phyloP scores from a whole-genome alignment of 352 stramenopile genomes.

The Globisporangium sylvaticum region DNA sequence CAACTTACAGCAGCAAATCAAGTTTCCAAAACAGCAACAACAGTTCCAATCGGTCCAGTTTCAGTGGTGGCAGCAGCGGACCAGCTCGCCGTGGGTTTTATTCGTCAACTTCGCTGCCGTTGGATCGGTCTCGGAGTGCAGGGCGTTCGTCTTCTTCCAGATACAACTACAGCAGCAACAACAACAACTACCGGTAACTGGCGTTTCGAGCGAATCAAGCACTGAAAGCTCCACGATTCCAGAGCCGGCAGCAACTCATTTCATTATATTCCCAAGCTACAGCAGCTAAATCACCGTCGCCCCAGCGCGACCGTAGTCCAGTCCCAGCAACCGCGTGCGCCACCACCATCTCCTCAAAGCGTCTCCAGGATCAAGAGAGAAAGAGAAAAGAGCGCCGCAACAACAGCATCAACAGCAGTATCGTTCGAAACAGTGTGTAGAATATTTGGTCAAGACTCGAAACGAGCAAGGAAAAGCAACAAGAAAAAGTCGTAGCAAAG shows the following conservation, averaged over 20 bases:
- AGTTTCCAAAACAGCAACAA: slow-evolving; percentile 33
- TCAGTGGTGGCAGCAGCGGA: slow-evolving; percentile 9
- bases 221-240: not conserved
- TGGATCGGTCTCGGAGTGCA: slow-evolving; percentile 50
- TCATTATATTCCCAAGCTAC: slow-evolving; percentile 10
- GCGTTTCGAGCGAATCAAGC: not conserved
- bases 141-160: slow-evolving; percentile 28
- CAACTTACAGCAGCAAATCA: slow-evolving; percentile 33
- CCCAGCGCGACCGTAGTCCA: slow-evolving; percentile 5
- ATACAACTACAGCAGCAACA: slow-evolving; percentile 24
- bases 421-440: slow-evolving; percentile 8
- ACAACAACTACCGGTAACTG: slow-evolving; percentile 18
- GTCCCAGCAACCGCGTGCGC: not conserved
- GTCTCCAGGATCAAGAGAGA: not conserved
- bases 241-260: not conserved
- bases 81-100: slow-evolving; percentile 37
- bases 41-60: slow-evolving; percentile 9
- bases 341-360: not conserved
- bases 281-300: slow-evolving; percentile 10
- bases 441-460: slow-evolving; percentile 7
- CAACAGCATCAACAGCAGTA: slow-evolving; percentile 1
- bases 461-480: not conserved
- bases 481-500: not conserved
- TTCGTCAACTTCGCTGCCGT: slow-evolving; percentile 43
- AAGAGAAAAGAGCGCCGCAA: not conserved